These are phyloP conservation scores for Effrenium voratum DNA, from an alignment of 73 alveolate genomes.

Conservation along the genomic window DNA sequence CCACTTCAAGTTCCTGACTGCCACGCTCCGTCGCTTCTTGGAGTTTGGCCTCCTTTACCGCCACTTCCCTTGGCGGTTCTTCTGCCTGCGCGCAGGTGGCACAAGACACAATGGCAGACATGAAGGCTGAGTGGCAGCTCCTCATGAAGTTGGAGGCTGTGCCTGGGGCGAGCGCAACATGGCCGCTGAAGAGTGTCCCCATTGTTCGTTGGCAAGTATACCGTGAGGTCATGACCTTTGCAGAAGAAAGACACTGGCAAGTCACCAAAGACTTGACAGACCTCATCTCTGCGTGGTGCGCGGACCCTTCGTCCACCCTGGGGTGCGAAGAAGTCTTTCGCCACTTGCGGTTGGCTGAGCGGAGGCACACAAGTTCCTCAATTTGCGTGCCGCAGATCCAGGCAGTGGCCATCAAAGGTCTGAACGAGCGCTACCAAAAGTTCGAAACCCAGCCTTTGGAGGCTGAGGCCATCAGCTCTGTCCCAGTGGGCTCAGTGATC, in stretches of 20 bases:
- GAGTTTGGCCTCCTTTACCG: background rate
- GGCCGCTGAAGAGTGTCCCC: background rate
- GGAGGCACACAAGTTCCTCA: background rate
- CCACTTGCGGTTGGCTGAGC: background rate
- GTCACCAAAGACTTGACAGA: background rate
- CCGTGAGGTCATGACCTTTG: constrained; percentile 1
- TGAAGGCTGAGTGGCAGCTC: constrained; percentile 7
- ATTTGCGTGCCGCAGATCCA: background rate
- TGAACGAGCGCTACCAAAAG: background rate
- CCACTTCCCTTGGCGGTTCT: constrained; percentile 13
- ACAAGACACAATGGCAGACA: background rate
- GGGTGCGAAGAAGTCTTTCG: constrained; percentile 25
- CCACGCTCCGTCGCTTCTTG: background rate
- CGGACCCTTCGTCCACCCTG: background rate
- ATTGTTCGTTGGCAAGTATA: background rate
- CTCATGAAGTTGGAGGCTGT: background rate
- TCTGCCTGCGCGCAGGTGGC: background rate
- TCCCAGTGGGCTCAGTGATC: background rate
- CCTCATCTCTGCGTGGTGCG: background rate
- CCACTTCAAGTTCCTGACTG: background rate
- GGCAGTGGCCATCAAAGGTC: background rate
- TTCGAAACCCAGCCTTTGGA: background rate
- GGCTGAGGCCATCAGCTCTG: background rate
- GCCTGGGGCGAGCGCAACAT: background rate
- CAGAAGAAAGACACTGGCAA: background rate